Evolutionary conservation across 1,139 yeast species (phyloP).

Genomic region (Hemisphaericaspora xylofermentans): DNA sequence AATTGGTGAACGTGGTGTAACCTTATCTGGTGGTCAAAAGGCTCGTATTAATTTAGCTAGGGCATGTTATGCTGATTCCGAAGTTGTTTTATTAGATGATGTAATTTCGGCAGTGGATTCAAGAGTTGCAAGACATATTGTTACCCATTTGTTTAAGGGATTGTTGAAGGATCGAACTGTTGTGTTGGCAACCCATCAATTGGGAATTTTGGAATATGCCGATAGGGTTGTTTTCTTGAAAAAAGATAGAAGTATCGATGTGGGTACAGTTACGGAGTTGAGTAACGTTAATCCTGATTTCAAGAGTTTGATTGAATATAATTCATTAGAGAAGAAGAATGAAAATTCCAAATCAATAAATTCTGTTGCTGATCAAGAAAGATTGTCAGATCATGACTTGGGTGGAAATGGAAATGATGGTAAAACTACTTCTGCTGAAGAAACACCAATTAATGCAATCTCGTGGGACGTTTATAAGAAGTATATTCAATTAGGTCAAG

Average conservation of each 20-base stretch:
- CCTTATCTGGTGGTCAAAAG: conserved; percentile 45
- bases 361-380: not conserved
- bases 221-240: conserved; percentile 33
- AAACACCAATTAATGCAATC: conserved; percentile 40
- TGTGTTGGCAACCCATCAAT: conserved; percentile 41
- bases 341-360: conserved; percentile 24
- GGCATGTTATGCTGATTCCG: conserved; percentile 37
- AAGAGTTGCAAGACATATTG: conserved; percentile 40
- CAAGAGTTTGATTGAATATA: conserved; percentile 28
- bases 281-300: conserved; percentile 24
- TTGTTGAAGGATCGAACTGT: conserved; percentile 30
- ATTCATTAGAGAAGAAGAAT: conserved; percentile 12
- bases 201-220: conserved; percentile 33
- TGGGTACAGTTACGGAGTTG: conserved; percentile 32
- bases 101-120: conserved; percentile 46
- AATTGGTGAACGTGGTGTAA: conserved; percentile 45
- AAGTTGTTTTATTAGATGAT: conserved; percentile 38
- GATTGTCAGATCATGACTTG: conserved; percentile 15
- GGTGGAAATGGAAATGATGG: conserved; percentile 16
- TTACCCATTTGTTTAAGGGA: conserved; percentile 32
- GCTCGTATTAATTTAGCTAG: conserved; percentile 44
- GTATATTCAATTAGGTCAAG: conserved; percentile 39
- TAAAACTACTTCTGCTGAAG: conserved; percentile 37
- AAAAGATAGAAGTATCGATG: conserved; percentile 36
- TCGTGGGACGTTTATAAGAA: conserved; percentile 36